A percentile compares a stretch with the other conserved stretches of the same genome.
Evolutionary conservation across 2,329 filamentous ascomycete genomes (phyloP).

Genomic region (Endocalyx cinctus): DNA sequence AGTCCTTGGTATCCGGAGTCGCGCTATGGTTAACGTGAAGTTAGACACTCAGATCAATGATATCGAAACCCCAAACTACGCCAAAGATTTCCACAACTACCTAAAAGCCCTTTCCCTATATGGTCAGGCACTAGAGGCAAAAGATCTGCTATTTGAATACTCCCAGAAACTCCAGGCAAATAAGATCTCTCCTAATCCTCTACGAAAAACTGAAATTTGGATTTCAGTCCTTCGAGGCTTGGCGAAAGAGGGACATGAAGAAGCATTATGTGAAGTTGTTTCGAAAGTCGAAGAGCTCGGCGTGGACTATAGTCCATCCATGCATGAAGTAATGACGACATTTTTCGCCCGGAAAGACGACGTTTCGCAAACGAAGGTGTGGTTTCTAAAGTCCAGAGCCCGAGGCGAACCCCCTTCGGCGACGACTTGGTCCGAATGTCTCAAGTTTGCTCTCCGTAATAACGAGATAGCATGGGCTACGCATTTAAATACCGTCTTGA

Average conservation of each 20-base stretch:
- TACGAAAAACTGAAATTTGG: slow-evolving; percentile 38
- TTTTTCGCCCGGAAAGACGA: slow-evolving; percentile 59
- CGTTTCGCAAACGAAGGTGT: slow-evolving; percentile 57
- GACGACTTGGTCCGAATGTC: slow-evolving; percentile 47
- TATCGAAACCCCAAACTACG: slow-evolving; percentile 3
- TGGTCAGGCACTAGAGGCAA: slow-evolving; percentile 25
- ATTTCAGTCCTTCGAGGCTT: slow-evolving; percentile 56
- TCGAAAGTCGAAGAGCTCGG: slow-evolving; percentile 43
- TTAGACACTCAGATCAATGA: slow-evolving; percentile 3
- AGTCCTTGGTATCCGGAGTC: slow-evolving; percentile 7
- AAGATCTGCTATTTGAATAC: slow-evolving; percentile 18
- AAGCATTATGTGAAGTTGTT: slow-evolving; percentile 53
- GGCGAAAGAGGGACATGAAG: slow-evolving; percentile 52
- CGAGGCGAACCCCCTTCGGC: slow-evolving; percentile 35
- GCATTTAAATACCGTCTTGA: slow-evolving; percentile 50
- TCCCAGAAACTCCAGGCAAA: slow-evolving; percentile 5
- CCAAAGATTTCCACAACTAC: slow-evolving; percentile 19
- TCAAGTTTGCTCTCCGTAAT: slow-evolving; percentile 58
- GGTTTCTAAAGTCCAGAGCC: slow-evolving; percentile 57
- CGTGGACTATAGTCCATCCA: slow-evolving; percentile 36
- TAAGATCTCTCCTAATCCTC: slow-evolving; percentile 13
- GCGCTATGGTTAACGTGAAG: slow-evolving; percentile 8
- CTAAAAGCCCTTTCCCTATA: slow-evolving; percentile 23
- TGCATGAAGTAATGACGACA: slow-evolving; percentile 52
- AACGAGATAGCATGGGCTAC: slow-evolving; percentile 59